Percentiles rank a stretch among this genome's conserved stretches.
Conservation (phyloP, 2,329 filamentous ascomycete species). For the Colletotrichum filicis region DNA sequence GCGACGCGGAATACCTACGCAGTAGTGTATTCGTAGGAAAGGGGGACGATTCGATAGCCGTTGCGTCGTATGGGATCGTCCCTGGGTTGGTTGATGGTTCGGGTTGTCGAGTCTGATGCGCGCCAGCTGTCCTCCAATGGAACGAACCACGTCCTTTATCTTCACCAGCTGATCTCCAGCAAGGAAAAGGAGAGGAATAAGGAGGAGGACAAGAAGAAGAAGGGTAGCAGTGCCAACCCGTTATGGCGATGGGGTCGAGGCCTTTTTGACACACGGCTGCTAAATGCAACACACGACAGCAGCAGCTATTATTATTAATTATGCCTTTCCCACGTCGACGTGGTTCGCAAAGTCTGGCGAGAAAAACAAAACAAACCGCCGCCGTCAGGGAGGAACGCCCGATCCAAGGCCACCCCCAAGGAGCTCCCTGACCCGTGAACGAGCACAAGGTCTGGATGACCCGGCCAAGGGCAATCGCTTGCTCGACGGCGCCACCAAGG, state of each 20-base stretch:
- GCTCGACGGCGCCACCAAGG: neutral
- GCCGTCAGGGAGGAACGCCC: neutral
- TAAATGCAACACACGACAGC: neutral
- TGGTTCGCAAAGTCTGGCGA: neutral
- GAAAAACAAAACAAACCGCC: conserved; percentile 13
- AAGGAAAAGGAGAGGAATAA: neutral
- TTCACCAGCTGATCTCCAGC: neutral
- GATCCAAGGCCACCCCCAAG: conserved; percentile 3
- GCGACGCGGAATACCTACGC: neutral
- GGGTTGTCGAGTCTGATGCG: neutral
- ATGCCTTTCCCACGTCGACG: neutral
- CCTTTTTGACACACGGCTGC: conserved; percentile 2
- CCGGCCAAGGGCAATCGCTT: neutral
- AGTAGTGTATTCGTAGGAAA: neutral
- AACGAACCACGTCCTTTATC: neutral
- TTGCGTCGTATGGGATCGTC: neutral
- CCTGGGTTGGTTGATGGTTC: neutral
- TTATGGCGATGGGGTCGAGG: neutral
- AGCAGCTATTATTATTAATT: neutral
- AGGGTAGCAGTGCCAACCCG: neutral
- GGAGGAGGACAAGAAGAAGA: too few species aligned
- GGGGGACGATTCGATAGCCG: neutral
- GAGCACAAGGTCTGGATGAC: conserved; percentile 1
- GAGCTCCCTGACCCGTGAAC: neutral
- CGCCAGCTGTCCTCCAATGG: neutral